These are phyloP conservation scores for Chlorella sorokiniana DNA, from an alignment of 139 green algal genomes.

Conservation along the genomic window DNA sequence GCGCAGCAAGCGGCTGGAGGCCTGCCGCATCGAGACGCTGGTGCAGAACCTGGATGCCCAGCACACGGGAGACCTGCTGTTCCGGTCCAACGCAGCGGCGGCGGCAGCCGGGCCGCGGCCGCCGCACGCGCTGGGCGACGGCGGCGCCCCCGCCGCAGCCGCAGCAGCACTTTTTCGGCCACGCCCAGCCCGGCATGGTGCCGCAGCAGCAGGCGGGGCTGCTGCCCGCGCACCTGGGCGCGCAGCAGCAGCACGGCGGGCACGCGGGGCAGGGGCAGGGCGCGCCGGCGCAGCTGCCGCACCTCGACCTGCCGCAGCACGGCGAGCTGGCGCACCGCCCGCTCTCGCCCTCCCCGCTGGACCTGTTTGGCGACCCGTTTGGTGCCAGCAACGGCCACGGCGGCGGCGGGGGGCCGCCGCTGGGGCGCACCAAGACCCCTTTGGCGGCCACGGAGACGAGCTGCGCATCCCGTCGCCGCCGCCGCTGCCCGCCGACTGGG, in stretches of 20 bases:
- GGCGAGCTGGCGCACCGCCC: background rate
- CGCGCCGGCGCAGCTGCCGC: slow-evolving; percentile 2
- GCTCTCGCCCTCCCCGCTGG: slow-evolving; percentile 19
- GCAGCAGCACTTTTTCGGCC: background rate
- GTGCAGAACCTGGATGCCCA: slow-evolving; percentile 8
- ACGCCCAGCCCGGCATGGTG: background rate
- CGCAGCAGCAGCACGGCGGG: background rate
- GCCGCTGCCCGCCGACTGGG: slow-evolving; percentile 46
- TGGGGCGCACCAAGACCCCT: background rate
- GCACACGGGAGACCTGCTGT: slow-evolving; percentile 12
- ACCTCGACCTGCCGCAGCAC: slow-evolving; percentile 17
- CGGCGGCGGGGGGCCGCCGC: background rate
- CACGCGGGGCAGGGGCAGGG: background rate
- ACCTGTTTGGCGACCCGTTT: slow-evolving; percentile 16
- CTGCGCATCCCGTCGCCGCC: slow-evolving; percentile 44
- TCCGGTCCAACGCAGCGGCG: background rate
- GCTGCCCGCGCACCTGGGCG: background rate
- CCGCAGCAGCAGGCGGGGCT: background rate
- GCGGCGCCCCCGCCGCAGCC: background rate
- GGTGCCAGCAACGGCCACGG: background rate
- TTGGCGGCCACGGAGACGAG: background rate
- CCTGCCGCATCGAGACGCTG: slow-evolving; percentile 13
- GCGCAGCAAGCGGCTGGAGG: slow-evolving; percentile 10
- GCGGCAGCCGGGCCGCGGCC: too few relatives aligned
- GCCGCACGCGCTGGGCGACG: background rate